Evolutionary conservation across 768 basidiomycete genomes (phyloP).

Genomic region (Termitomyces heimii): DNA sequence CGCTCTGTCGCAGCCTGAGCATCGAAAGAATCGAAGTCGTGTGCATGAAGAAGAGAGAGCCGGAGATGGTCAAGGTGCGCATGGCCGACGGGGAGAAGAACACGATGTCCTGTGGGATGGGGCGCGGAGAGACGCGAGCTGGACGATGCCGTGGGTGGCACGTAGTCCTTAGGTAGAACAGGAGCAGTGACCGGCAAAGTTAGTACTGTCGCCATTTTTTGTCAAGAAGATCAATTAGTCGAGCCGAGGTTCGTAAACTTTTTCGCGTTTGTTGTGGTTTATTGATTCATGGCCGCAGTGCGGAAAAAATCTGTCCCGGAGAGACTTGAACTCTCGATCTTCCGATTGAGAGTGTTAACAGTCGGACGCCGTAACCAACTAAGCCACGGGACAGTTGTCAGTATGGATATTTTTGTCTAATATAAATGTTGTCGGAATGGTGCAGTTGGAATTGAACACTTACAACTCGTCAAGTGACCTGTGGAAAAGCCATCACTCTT

Average conservation of each 20-base stretch:
- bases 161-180: slow-evolving; percentile 36
- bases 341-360: background rate
- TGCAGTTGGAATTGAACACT: too few relatives aligned
- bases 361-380: background rate
- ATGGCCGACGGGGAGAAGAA: slow-evolving; percentile 78
- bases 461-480: too few relatives aligned
- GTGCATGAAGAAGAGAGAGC: slow-evolving; percentile 64
- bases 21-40: slow-evolving; percentile 84
- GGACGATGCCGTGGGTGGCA: slow-evolving; percentile 28
- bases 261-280: background rate
- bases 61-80: slow-evolving; percentile 83
- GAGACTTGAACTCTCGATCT: background rate
- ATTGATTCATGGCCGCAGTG: background rate
- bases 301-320: background rate
- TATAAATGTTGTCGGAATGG: too few relatives aligned
- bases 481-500: too few relatives aligned
- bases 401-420: too few relatives aligned
- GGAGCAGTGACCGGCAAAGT: slow-evolving; percentile 24
- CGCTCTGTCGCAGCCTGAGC: slow-evolving; percentile 41
- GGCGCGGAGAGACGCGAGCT: slow-evolving; percentile 25
- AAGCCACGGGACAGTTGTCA: background rate
- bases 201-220: slow-evolving; percentile 21
- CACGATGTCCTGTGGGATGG: slow-evolving; percentile 34
- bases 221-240: background rate
- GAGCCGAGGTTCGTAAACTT: background rate